These are phyloP conservation scores for Rhodotorula toruloides DNA, from an alignment of 768 basidiomycete species.

Conservation along the genomic window DNA sequence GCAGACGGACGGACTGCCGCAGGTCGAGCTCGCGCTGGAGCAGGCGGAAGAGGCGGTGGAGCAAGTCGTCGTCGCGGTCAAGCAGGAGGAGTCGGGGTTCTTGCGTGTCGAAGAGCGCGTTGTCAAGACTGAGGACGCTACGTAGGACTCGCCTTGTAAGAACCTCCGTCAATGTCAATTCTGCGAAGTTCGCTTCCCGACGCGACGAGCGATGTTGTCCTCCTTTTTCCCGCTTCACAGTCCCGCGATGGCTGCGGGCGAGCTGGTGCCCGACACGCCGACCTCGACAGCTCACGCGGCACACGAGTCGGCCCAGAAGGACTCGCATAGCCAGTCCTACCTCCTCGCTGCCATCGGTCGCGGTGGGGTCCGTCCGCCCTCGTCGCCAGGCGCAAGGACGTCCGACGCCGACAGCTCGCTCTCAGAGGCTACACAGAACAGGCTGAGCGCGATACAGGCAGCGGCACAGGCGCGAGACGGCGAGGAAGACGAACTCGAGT, in stretches of 20 bases:
- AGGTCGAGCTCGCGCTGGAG: constrained; percentile 4
- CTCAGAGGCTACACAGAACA: too few relatives aligned
- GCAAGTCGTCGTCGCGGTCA: constrained; percentile 4
- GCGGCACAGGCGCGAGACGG: background rate
- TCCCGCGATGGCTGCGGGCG: background rate
- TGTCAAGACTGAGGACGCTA: background rate
- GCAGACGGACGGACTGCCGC: background rate
- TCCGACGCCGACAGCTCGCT: too few relatives aligned
- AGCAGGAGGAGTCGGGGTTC: background rate
- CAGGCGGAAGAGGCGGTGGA: background rate
- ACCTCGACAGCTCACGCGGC: background rate
- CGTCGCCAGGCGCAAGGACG: too few relatives aligned
- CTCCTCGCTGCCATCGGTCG: background rate
- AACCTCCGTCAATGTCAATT: too few relatives aligned
- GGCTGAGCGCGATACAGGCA: too few relatives aligned
- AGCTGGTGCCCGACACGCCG: constrained; percentile 6
- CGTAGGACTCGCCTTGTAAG: too few relatives aligned
- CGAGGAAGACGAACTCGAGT: background rate
- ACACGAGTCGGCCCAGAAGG: background rate
- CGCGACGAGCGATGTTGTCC: too few relatives aligned
- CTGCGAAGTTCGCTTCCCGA: too few relatives aligned
- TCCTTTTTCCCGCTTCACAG: too few relatives aligned
- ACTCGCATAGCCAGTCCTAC: background rate
- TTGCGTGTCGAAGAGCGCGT: background rate
- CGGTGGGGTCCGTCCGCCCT: background rate